These are phyloP conservation scores for Ruellia speciosa DNA, from an alignment of 305 asterid genomes.

Conservation along the genomic window DNA sequence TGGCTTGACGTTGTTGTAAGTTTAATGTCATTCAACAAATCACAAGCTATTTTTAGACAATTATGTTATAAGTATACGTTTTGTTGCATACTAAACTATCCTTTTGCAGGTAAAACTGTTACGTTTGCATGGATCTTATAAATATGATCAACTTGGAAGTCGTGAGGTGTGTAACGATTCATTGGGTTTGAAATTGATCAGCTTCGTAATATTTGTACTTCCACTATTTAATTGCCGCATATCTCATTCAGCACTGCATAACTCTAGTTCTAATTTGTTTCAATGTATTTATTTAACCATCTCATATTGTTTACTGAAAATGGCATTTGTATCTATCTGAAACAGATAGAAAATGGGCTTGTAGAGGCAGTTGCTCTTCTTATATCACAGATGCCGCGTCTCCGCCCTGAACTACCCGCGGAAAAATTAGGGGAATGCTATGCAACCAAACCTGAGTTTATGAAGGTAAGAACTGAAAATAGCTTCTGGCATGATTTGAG, in stretches of 20 bases:
- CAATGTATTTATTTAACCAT: constrained; percentile 12
- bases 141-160: constrained; percentile 65
- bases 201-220: not conserved
- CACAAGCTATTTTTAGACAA: constrained; percentile 3
- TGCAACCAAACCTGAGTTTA: constrained; percentile 73
- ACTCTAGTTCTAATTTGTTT: constrained; percentile 9
- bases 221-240: too few species aligned
- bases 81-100: constrained; percentile 22
- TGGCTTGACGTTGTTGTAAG: constrained; percentile 92
- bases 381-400: constrained; percentile 78
- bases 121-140: constrained; percentile 92
- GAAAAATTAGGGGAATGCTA: constrained; percentile 69
- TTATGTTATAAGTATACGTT: constrained; percentile 11
- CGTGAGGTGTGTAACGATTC: constrained; percentile 61
- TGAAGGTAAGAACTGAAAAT: constrained; percentile 49
- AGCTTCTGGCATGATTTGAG: not conserved
- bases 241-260: too few species aligned
- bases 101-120: constrained; percentile 65
- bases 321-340: constrained; percentile 20
- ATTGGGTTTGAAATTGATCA: constrained; percentile 3
- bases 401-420: constrained; percentile 52
- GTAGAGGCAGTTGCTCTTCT: constrained; percentile 94
- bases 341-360: constrained; percentile 91
- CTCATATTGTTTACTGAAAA: constrained; percentile 9
- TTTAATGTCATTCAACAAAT: constrained; percentile 10